A percentile compares a stretch with the other conserved stretches of the same genome.
phyloP scores from a whole-genome alignment of 2,329 filamentous ascomycete genomes.

The Drechslerella coelobrocha region DNA sequence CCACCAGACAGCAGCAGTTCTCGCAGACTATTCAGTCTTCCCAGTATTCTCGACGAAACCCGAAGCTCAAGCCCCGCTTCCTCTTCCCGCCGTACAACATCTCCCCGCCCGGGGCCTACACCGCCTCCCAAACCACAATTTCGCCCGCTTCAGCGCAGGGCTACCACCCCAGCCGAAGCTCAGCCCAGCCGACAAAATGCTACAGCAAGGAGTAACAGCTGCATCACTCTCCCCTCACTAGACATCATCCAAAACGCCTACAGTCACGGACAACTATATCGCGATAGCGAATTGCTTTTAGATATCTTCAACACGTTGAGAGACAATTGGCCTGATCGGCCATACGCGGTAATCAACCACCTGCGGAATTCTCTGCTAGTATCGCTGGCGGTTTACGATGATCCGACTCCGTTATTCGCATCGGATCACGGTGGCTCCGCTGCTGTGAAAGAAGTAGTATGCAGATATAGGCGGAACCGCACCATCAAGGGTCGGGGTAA shows the following conservation, averaged over 20 bases:
- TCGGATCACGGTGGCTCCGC: constrained; percentile 32
- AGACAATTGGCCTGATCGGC: constrained; percentile 43
- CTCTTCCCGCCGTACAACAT: neutral
- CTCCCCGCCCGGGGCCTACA: constrained; percentile 12
- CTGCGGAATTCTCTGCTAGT: constrained; percentile 39
- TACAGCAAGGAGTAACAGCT: constrained; percentile 8
- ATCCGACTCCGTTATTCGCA: constrained; percentile 37
- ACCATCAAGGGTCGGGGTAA: neutral
- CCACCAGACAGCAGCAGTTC: neutral
- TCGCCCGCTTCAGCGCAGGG: constrained; percentile 31
- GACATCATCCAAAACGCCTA: constrained; percentile 33
- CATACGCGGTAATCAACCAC: constrained; percentile 46
- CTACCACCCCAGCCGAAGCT: constrained; percentile 32
- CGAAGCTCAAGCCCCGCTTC: constrained; percentile 21
- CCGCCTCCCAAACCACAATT: constrained; percentile 44
- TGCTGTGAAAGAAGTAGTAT: constrained; percentile 27
- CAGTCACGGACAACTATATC: constrained; percentile 13
- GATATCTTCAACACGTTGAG: constrained; percentile 35
- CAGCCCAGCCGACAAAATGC: constrained; percentile 23
- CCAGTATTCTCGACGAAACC: constrained; percentile 18
- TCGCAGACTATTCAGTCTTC: constrained; percentile 24
- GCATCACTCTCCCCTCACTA: constrained; percentile 36
- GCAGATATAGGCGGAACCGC: constrained; percentile 30
- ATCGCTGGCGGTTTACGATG: constrained; percentile 34
- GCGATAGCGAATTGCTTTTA: constrained; percentile 39